Conservation (phyloP, 805 yeast species). For the Candida odintsovae region DNA sequence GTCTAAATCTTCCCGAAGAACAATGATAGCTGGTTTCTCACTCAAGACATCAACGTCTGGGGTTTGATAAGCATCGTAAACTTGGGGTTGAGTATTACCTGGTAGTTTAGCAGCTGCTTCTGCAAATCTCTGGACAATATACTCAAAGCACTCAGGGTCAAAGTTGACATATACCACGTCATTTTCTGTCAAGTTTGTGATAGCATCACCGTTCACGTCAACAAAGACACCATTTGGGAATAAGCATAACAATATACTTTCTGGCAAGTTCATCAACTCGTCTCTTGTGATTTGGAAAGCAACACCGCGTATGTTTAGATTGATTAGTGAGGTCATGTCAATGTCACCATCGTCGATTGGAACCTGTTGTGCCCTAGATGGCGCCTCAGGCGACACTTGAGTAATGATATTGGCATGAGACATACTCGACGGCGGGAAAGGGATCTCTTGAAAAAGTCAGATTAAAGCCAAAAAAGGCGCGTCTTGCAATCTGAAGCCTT, state of each 20-base stretch:
- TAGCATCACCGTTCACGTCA: constrained; percentile 70
- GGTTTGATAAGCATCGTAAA: constrained; percentile 29
- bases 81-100: constrained; percentile 32
- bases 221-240: constrained; percentile 89
- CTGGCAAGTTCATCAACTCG: constrained; percentile 89
- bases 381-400: constrained; percentile 51
- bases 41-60: constrained; percentile 63
- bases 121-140: constrained; percentile 68
- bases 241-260: constrained; percentile 75
- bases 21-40: constrained; percentile 85
- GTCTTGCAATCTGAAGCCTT: neutral
- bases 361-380: constrained; percentile 4
- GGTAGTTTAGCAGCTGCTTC: constrained; percentile 60
- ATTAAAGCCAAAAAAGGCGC: neutral
- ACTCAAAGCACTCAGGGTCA: constrained; percentile 80
- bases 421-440: constrained; percentile 12
- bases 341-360: constrained; percentile 23
- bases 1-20: constrained; percentile 89
- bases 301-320: constrained; percentile 70
- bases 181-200: constrained; percentile 71
- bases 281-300: constrained; percentile 76
- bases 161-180: constrained; percentile 81
- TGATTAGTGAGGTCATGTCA: constrained; percentile 57
- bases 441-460: neutral
- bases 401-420: constrained; percentile 47